These are phyloP conservation scores for Cystofilobasidium ferigula DNA, from an alignment of 768 basidiomycete species.

Conservation along the genomic window DNA sequence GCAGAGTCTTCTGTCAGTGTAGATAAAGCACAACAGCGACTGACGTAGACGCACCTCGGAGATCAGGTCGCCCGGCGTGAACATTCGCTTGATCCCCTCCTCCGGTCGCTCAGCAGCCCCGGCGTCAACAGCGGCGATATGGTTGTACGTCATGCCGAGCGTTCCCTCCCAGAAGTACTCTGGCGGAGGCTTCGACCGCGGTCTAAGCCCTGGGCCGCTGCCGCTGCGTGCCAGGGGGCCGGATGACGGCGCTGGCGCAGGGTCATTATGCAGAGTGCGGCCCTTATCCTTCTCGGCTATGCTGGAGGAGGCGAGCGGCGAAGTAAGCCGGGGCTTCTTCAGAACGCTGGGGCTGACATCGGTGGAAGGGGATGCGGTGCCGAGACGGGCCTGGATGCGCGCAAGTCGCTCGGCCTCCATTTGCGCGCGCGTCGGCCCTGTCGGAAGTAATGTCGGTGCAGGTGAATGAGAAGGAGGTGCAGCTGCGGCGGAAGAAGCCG, in stretches of 20 bases:
- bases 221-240: no score
- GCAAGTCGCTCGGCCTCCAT: neutral
- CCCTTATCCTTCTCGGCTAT: no score
- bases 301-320: no score
- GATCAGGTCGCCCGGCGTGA: conserved; percentile 1
- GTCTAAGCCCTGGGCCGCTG: no score
- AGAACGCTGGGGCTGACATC: neutral
- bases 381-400: neutral
- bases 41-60: conserved; percentile 9
- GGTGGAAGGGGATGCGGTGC: neutral
- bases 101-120: neutral
- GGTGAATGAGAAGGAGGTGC: neutral
- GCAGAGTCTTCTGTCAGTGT: no score
- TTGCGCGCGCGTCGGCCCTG: neutral
- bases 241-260: neutral
- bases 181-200: neutral
- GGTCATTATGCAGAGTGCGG: no score
- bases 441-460: neutral
- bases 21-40: no score
- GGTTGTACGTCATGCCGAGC: conserved; percentile 8
- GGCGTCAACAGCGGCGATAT: no score
- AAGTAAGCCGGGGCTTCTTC: neutral
- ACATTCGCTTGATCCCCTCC: neutral
- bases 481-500: no score
- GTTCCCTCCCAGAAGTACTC: conserved; percentile 11